A percentile compares a stretch with the other conserved stretches of the same genome.
These are phyloP conservation scores for Neurospora tetrasperma DNA, from an alignment of 495 filamentous ascomycete genomes.

Conservation along the genomic window DNA sequence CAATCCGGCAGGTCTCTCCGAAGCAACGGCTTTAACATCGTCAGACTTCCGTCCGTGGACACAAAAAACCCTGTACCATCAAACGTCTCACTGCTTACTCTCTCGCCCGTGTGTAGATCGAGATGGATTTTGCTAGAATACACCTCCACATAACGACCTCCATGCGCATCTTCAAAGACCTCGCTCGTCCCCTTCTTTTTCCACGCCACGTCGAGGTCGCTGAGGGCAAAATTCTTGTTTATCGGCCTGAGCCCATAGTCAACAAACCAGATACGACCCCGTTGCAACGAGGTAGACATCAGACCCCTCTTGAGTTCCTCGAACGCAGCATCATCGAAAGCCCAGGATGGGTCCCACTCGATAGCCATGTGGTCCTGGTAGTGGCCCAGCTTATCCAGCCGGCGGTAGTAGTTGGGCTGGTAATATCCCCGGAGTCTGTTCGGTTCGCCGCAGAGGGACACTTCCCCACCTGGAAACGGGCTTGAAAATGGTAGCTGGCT, in stretches of 20 bases:
- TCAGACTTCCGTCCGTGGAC: not conserved
- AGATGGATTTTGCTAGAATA: not conserved
- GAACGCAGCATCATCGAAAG: not conserved
- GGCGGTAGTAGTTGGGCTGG: not conserved
- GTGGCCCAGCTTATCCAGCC: not conserved
- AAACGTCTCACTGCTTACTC: not conserved
- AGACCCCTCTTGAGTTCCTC: not conserved
- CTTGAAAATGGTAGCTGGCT: not conserved
- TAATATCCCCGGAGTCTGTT: not conserved
- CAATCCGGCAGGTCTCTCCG: not conserved
- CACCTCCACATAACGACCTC: not conserved
- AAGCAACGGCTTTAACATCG: not conserved
- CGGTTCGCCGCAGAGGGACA: not conserved
- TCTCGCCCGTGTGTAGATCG: not conserved
- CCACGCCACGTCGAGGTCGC: not conserved
- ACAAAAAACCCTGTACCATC: not conserved
- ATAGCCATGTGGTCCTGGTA: not conserved
- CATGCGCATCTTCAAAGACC: not conserved
- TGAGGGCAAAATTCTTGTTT: not conserved
- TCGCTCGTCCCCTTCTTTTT: no score
- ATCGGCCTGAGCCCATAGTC: not conserved
- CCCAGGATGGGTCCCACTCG: not conserved
- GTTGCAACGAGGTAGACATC: not conserved
- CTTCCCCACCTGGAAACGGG: not conserved
- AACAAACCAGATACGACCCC: not conserved